A percentile compares a stretch with the other conserved stretches of the same genome.
Evolutionary conservation across 2,329 filamentous ascomycete species (phyloP).

Genomic region (Botrytis tulipae): DNA sequence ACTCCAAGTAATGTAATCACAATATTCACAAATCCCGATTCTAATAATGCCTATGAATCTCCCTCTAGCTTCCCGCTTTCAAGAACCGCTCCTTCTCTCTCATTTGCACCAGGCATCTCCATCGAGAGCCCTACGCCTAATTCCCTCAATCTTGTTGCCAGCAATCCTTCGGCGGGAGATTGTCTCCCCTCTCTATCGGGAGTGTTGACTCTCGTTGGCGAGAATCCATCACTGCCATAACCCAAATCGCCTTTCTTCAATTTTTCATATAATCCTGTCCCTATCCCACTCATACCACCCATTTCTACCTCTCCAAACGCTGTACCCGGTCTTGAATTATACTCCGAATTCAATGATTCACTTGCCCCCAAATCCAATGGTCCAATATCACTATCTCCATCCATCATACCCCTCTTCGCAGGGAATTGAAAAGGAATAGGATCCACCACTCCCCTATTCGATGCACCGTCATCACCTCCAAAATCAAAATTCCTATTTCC

Average conservation of each 20-base stretch:
- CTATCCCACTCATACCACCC: constrained; percentile 35
- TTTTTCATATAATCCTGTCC: constrained; percentile 58
- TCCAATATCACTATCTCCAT: background rate
- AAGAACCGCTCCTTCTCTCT: background rate
- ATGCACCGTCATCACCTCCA: constrained; percentile 35
- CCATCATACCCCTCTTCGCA: constrained; percentile 22
- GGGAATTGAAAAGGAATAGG: constrained; percentile 52
- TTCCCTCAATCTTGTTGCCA: constrained; percentile 66
- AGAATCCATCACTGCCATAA: constrained; percentile 58
- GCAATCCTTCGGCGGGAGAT: constrained; percentile 56
- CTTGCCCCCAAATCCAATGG: background rate
- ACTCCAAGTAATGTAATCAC: background rate
- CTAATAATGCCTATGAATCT: background rate
- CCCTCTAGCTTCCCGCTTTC: background rate
- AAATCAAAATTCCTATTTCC: constrained; percentile 33
- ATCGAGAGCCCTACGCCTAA: constrained; percentile 29
- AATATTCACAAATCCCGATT: background rate
- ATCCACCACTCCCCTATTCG: constrained; percentile 38
- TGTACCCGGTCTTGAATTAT: background rate
- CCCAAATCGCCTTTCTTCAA: constrained; percentile 63
- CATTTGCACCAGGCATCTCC: constrained; percentile 73
- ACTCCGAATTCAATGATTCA: background rate
- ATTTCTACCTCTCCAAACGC: background rate
- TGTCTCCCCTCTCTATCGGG: constrained; percentile 38
- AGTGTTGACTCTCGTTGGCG: constrained; percentile 30